These are phyloP conservation scores for Dipteronia dyeriana DNA, from an alignment of 345 rosid genomes.

Conservation along the genomic window DNA sequence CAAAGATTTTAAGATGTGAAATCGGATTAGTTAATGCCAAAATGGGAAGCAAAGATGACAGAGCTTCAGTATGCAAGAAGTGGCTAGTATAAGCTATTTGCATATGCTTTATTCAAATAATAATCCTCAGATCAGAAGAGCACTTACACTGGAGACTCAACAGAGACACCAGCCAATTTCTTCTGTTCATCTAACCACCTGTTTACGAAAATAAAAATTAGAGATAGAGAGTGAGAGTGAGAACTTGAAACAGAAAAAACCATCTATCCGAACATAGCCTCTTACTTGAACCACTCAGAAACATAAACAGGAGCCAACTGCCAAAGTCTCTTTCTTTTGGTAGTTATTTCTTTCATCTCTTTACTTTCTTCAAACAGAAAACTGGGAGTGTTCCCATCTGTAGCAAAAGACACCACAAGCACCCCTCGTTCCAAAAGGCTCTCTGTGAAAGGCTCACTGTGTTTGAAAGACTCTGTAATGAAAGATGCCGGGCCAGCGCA, in stretches of 20 bases:
- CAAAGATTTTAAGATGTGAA: neutral
- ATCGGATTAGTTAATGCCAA: neutral
- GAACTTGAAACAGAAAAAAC: neutral
- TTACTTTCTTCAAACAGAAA: constrained; percentile 71
- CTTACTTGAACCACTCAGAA: constrained; percentile 86
- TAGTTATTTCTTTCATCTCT: constrained; percentile 49
- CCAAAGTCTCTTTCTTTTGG: constrained; percentile 79
- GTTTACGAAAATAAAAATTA: constrained; percentile 14
- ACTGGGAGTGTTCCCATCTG: constrained; percentile 63
- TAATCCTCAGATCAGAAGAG: constrained; percentile 1
- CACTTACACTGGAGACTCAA: constrained; percentile 90
- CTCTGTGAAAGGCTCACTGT: constrained; percentile 72
- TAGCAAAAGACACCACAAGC: constrained; percentile 77
- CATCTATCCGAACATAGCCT: constrained; percentile 12
- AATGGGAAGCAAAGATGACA: neutral
- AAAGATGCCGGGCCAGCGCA: constrained; percentile 79
- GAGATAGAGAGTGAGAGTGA: neutral
- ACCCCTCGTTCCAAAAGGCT: constrained; percentile 86
- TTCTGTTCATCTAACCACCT: constrained; percentile 94
- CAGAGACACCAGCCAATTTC: constrained; percentile 71
- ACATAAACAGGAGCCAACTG: constrained; percentile 62
- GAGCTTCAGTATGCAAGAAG: neutral
- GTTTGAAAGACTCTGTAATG: constrained; percentile 68
- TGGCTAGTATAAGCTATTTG: neutral
- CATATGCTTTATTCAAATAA: neutral